Evolutionary conservation across 768 basidiomycete genomes (phyloP), one percentile per base, ranked within the genome.

Genomic region (Lentinula sp.): DNA sequence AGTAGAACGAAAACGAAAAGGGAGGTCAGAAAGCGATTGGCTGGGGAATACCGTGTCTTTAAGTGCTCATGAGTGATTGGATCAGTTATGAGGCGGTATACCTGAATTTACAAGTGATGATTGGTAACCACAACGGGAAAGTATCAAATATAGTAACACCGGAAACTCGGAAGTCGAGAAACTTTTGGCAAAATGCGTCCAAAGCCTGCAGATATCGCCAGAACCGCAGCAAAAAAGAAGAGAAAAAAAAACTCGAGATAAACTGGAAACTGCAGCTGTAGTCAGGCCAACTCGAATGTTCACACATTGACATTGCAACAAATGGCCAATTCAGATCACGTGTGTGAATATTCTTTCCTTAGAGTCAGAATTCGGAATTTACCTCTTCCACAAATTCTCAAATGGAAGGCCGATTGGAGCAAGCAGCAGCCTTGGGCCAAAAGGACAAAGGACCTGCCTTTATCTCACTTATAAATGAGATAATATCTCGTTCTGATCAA

Each of bases 391-490:
- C 28, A 28, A 28, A 28, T 28, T 16, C 4, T 18, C 20, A 59
- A 57, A 90, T 91, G 90, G 88, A 92, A 49, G 70, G 71, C 58
- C 88, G 82, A 71, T 80, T 93, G 43, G 70, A 82, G 1, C 85
- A 88, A 63, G 78, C 87, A 59, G 76, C 83, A 1, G 64, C 81
- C 23, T 83, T 92, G 66, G 79, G 75, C 55, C 93, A 95, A 74
- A 94, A 93, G 68, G 92, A 95, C 76, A 93, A 93, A 68, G 91
- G 85, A 0, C 79, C 86, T 7, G 88, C 86, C 4, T 93, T 88
- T 67, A 79, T 86, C 45, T 73, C 86, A 16, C 80, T 93, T 39
- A 81, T 95, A 56, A 80, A 84, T 37, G 83, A 87, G 50, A 79
- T 87, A 54, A 71, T 93, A n/a, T 70, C 85, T 7, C 77, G 81